These are phyloP conservation scores for Petasospora rhodanensis DNA, from an alignment of 1,139 yeast genomes.

Conservation along the genomic window DNA sequence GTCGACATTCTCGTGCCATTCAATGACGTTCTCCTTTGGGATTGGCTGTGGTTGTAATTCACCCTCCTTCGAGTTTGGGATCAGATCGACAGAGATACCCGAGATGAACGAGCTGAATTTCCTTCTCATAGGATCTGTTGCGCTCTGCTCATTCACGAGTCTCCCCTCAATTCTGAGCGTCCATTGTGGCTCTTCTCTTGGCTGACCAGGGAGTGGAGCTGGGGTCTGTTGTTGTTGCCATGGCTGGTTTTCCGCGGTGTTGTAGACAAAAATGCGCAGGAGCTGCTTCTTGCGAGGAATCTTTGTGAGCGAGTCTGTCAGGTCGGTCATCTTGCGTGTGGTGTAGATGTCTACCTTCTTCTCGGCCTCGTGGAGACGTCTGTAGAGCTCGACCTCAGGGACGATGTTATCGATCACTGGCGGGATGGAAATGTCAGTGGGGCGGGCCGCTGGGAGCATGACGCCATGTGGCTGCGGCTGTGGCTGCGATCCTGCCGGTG, in stretches of 20 bases:
- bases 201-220: constrained; percentile 22
- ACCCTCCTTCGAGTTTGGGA: constrained; percentile 31
- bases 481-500: too few species aligned
- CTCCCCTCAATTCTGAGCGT: constrained; percentile 86
- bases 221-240: constrained; percentile 84
- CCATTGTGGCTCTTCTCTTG: constrained; percentile 54
- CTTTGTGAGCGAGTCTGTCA: constrained; percentile 61
- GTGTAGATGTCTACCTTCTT: constrained; percentile 73
- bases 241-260: constrained; percentile 80
- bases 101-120: constrained; percentile 80
- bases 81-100: constrained; percentile 77
- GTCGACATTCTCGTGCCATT: constrained; percentile 56
- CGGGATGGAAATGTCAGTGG: constrained; percentile 25
- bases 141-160: constrained; percentile 44
- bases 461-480: constrained; percentile 2
- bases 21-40: constrained; percentile 41
- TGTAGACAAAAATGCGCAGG: constrained; percentile 77
- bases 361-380: constrained; percentile 73
- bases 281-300: constrained; percentile 47
- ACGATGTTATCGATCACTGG: constrained; percentile 34
- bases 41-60: constrained; percentile 22
- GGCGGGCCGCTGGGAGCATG: constrained; percentile 22
- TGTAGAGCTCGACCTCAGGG: constrained; percentile 72
- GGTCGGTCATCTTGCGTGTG: constrained; percentile 77
- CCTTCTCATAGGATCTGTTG: constrained; percentile 38